Conservation (phyloP, 345 rosid species). For the Acer yangbiense region DNA sequence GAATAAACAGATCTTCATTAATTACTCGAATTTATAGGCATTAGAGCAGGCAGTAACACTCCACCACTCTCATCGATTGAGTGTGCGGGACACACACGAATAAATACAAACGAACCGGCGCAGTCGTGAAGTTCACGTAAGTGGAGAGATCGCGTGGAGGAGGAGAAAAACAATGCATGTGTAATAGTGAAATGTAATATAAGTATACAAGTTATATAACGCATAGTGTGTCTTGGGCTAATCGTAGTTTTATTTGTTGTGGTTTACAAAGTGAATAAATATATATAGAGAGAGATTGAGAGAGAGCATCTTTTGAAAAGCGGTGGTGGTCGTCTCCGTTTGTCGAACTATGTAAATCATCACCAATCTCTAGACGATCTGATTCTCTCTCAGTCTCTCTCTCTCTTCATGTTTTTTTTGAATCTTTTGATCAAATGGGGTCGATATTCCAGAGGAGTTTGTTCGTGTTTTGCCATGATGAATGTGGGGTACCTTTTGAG, state of each 20-base stretch:
- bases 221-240: slow-evolving; percentile 42
- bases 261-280: slow-evolving; percentile 43
- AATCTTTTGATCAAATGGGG: slow-evolving; percentile 53
- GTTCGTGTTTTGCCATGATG: slow-evolving; percentile 30
- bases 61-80: slow-evolving; percentile 4
- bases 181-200: slow-evolving; percentile 25
- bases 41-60: slow-evolving; percentile 21
- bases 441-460: slow-evolving; percentile 39
- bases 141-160: slow-evolving; percentile 34
- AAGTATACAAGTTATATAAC: slow-evolving; percentile 9
- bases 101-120: neutral
- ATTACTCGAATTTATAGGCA: slow-evolving; percentile 41
- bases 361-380: slow-evolving; percentile 81
- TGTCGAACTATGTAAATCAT: slow-evolving; percentile 46
- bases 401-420: slow-evolving; percentile 38
- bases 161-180: slow-evolving; percentile 29
- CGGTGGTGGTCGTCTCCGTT: slow-evolving; percentile 82
- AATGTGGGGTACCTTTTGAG: slow-evolving; percentile 34
- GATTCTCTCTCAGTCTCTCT: slow-evolving; percentile 45
- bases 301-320: slow-evolving; percentile 88
- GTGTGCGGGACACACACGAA: neutral
- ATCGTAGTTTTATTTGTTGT: slow-evolving; percentile 38
- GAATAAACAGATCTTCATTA: slow-evolving; percentile 35
- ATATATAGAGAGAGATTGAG: slow-evolving; percentile 23
- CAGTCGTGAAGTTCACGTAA: slow-evolving; percentile 14